These are phyloP conservation scores for Tolypocladium tundrense DNA, from an alignment of 2,329 filamentous ascomycete species.

Conservation along the genomic window DNA sequence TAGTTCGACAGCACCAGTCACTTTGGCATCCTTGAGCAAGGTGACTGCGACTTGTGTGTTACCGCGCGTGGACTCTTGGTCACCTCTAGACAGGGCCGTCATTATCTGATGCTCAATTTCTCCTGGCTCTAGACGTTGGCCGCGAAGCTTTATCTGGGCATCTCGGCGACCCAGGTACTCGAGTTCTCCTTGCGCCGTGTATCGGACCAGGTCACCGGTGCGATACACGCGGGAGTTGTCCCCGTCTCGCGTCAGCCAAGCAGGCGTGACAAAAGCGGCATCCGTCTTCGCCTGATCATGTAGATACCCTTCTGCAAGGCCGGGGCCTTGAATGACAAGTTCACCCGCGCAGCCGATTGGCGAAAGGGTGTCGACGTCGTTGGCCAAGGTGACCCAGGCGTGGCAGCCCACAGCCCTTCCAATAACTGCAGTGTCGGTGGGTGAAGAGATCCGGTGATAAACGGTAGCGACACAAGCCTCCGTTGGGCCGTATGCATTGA, in stretches of 20 bases:
- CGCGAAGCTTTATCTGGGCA: slow-evolving; percentile 47
- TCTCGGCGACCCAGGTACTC: slow-evolving; percentile 41
- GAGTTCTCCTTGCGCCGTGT: slow-evolving; percentile 26
- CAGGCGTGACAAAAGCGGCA: slow-evolving; percentile 15
- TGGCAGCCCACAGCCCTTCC: not conserved
- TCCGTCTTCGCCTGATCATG: slow-evolving; percentile 10
- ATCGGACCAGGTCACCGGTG: slow-evolving; percentile 35
- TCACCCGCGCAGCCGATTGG: slow-evolving; percentile 13
- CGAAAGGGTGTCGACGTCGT: slow-evolving; percentile 6
- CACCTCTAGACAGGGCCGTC: not conserved
- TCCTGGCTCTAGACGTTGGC: slow-evolving; percentile 40
- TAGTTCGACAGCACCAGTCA: not conserved
- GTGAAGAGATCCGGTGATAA: not conserved
- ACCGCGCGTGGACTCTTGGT: not conserved
- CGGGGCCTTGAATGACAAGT: slow-evolving; percentile 13
- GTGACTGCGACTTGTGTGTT: not conserved
- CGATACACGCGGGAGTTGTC: slow-evolving; percentile 21
- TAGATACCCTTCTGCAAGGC: slow-evolving; percentile 13
- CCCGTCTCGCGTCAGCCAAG: slow-evolving; percentile 11
- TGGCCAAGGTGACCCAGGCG: slow-evolving; percentile 11
- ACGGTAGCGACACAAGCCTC: not conserved
- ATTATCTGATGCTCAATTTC: slow-evolving; percentile 10
- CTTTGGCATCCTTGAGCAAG: not conserved
- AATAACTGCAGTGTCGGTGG: not conserved
- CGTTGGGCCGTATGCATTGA: not conserved